Conservation (phyloP, 2,329 filamentous ascomycete genomes). For the Dendryphion nanum region DNA sequence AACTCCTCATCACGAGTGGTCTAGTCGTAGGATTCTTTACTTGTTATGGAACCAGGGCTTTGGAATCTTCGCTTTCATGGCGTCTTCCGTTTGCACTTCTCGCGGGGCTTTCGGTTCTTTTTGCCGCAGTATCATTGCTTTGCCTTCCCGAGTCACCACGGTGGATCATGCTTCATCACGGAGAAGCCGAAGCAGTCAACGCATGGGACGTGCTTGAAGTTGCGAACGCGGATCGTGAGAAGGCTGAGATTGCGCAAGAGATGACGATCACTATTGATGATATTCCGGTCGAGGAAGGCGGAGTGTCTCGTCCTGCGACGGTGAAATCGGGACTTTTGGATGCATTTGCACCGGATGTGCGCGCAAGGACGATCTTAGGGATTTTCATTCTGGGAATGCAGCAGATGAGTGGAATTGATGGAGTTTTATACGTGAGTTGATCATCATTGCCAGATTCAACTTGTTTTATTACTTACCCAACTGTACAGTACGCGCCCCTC, state of each 20-base stretch:
- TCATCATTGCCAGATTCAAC: not conserved
- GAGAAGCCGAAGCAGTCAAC: slow-evolving; percentile 3
- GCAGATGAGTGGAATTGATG: slow-evolving; percentile 63
- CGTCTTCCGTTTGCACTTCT: slow-evolving; percentile 56
- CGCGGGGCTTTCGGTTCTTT: slow-evolving; percentile 29
- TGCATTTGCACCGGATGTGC: not conserved
- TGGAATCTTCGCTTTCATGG: slow-evolving; percentile 52
- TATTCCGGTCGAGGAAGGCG: no score
- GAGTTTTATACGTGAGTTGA: slow-evolving; percentile 55
- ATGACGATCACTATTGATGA: not conserved
- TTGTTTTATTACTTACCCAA: not conserved
- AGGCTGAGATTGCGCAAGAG: not conserved
- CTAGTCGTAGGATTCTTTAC: slow-evolving; percentile 59
- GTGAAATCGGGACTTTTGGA: no score
- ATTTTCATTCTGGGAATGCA: slow-evolving; percentile 60
- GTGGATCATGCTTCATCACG: slow-evolving; percentile 13
- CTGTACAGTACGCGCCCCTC: slow-evolving; percentile 58
- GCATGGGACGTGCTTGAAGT: not conserved
- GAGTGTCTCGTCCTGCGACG: no score
- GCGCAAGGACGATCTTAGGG: slow-evolving; percentile 38
- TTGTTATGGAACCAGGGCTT: slow-evolving; percentile 55
- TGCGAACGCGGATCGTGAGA: slow-evolving; percentile 37
- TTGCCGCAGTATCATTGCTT: not conserved
- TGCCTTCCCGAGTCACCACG: slow-evolving; percentile 15
- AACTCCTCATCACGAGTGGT: slow-evolving; percentile 53